These are phyloP conservation scores for Xerocomellus intermedius DNA, from an alignment of 768 basidiomycete genomes.

Conservation along the genomic window DNA sequence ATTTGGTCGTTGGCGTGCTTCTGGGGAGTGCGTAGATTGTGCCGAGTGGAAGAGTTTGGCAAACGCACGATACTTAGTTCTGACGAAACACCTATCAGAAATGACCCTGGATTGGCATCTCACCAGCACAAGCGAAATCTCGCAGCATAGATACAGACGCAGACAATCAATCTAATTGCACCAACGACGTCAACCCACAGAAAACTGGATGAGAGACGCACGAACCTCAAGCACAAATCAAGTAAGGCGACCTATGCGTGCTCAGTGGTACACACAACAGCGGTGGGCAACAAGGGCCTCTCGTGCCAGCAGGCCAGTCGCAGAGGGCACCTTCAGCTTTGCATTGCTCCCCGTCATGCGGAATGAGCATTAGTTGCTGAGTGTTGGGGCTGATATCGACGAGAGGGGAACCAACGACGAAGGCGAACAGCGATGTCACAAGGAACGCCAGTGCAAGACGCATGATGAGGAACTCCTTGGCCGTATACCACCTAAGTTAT, in stretches of 20 bases:
- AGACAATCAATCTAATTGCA: not conserved
- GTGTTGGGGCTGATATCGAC: not conserved
- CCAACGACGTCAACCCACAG: not conserved
- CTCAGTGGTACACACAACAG: conserved; percentile 10
- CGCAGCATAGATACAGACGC: not conserved
- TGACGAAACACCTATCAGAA: no score
- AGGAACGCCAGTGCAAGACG: not conserved
- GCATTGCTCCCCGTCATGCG: not conserved
- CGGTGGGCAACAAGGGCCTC: conserved; percentile 11
- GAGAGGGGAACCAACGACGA: conserved; percentile 3
- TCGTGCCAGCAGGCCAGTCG: conserved; percentile 14
- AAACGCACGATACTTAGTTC: no score
- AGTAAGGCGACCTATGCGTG: conserved; percentile 3
- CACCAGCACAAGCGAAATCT: not conserved
- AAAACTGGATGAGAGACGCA: not conserved
- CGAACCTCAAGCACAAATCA: conserved; percentile 11
- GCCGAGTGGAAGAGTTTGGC: no score
- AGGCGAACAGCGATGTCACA: not conserved
- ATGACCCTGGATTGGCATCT: not conserved
- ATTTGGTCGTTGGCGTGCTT: no score
- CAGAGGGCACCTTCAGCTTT: not conserved
- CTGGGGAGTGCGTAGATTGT: no score
- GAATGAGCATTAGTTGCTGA: conserved; percentile 2
- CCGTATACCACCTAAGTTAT: no score
- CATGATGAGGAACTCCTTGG: conserved; percentile 4